Conservation (phyloP, 257 asterid genomes). For the Lavandula angustifolia region DNA sequence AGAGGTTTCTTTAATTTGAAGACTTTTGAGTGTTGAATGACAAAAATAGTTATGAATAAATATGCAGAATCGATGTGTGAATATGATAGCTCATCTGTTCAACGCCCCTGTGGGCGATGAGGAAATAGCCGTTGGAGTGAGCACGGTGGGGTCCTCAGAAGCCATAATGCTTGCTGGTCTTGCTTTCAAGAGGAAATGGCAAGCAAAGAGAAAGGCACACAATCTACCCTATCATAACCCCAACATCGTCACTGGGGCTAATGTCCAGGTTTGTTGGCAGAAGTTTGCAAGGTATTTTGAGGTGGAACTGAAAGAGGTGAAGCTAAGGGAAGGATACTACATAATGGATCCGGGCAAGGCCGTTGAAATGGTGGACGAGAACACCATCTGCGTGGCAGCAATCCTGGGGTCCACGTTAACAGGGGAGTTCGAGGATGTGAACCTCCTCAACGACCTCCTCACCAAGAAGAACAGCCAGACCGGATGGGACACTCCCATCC, state of each 20-base stretch:
- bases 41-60: no score
- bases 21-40: no score
- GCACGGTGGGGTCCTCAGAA: slow-evolving; percentile 84
- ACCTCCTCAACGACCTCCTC: slow-evolving; percentile 62
- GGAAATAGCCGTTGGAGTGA: slow-evolving; percentile 69
- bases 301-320: slow-evolving; percentile 77
- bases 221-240: slow-evolving; percentile 62
- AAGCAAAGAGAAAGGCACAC: slow-evolving; percentile 59
- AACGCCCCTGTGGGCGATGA: slow-evolving; percentile 64
- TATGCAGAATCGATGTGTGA: slow-evolving; percentile 71
- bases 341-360: slow-evolving; percentile 70
- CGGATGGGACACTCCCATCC: slow-evolving; percentile 78
- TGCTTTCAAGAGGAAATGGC: slow-evolving; percentile 85
- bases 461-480: slow-evolving; percentile 57
- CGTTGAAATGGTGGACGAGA: slow-evolving; percentile 75
- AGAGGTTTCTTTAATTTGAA: no score
- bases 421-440: slow-evolving; percentile 81
- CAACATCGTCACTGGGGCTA: slow-evolving; percentile 74
- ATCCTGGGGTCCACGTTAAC: slow-evolving; percentile 76
- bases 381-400: slow-evolving; percentile 77
- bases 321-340: slow-evolving; percentile 66
- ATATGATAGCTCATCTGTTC: slow-evolving; percentile 80
- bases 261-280: slow-evolving; percentile 88
- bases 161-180: slow-evolving; percentile 90
- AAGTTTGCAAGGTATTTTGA: slow-evolving; percentile 78